Base-by-base conservation (phyloP, 148 eudicot species). In the Suaeda aralocaspica region DNA sequence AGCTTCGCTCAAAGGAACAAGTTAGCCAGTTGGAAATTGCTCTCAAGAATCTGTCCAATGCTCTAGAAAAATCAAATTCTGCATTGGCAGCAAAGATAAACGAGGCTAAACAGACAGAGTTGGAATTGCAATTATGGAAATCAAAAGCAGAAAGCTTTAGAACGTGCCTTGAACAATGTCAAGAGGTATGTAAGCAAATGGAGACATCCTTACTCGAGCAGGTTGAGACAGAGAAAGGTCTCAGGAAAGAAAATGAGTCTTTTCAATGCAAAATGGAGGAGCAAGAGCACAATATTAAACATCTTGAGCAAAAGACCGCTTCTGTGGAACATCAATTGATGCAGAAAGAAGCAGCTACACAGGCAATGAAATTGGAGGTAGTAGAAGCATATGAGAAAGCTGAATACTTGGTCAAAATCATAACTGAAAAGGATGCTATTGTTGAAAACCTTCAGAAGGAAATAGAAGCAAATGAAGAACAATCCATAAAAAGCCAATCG, bases 21-120 rank as follows among this genome's bases (percentile, higher is more conserved):
- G 74, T 79, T 63, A 64, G 59, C 44, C 72, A 81, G 72, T 70
- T 87, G 87, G 96, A 87, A 82, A 76, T 63, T 77, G 71, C 76
- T 53, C 69, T 81, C 12, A 62, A 45, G 59, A 73, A 76, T 19
- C 56, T 57, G 62, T 50, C 69, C 2, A 66, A 46, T 73, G 74
- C 82, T 74, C 80, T 85, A 22, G 88, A 77, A 58, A 72, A 62
- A 71, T 80, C 78, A 67, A 80, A 80, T 31, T 41, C 68, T 34
- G 78, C 80, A 59, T 70, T 85, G 78, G 71, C 77, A 29, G 66
- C 33, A 34, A 83, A 70, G 75, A 82, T 69, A 39, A 68, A 62
- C 67, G 87, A 81, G 80, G 77, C 70, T 16, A 72, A 59, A 19
- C 78, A 80, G 55, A 68, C 59, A 51, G 77, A 75, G 67, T 59